A percentile compares a stretch with the other conserved stretches of the same genome.
These are phyloP conservation scores for Inonotus obliquus DNA, from an alignment of 1,284 basidiomycete species.

Conservation along the genomic window DNA sequence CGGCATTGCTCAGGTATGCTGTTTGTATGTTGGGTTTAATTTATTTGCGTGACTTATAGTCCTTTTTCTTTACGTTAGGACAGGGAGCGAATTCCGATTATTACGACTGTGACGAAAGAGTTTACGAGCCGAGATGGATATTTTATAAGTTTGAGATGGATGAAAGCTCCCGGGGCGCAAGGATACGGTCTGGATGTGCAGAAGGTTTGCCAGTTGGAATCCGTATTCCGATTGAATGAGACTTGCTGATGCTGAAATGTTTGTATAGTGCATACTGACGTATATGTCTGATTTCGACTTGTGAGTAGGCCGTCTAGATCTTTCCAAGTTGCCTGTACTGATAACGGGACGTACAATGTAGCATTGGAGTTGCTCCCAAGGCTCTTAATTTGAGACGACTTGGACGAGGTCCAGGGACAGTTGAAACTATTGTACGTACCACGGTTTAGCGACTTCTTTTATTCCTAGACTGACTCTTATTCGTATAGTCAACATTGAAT, in stretches of 20 bases:
- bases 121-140: constrained; percentile 40
- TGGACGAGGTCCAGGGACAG: constrained; percentile 42
- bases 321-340: not conserved
- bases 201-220: constrained; percentile 54
- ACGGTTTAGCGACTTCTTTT: not conserved
- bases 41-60: not conserved
- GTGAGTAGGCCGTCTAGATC: constrained; percentile 35
- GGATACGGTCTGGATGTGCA: constrained; percentile 69
- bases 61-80: constrained; percentile 42
- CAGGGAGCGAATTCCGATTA: constrained; percentile 63
- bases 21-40: not conserved
- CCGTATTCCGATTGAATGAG: not conserved
- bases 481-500: constrained; percentile 68
- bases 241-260: not conserved
- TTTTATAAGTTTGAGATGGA: constrained; percentile 70
- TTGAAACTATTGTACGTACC: constrained; percentile 66
- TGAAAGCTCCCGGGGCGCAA: constrained; percentile 64
- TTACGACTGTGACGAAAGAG: constrained; percentile 46
- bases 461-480: not conserved
- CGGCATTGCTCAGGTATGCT: constrained; percentile 36
- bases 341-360: constrained; percentile 28
- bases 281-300: constrained; percentile 85
- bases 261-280: constrained; percentile 70
- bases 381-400: constrained; percentile 56
- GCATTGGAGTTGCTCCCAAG: constrained; percentile 60